Conservation (phyloP, 345 rosid species). For the Rhodamnia argentea region DNA sequence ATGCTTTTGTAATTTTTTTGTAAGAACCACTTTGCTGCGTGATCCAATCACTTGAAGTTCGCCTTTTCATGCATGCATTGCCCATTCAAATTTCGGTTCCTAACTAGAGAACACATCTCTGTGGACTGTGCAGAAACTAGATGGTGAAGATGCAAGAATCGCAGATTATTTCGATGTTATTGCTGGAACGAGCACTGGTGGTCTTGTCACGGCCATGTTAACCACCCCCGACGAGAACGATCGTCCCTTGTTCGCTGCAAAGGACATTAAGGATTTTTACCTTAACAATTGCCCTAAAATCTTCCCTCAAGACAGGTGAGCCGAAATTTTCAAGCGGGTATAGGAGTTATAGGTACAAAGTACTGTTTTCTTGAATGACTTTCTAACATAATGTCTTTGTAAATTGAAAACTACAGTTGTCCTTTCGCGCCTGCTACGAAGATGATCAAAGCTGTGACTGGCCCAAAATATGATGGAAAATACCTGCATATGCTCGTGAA, state of each 20-base stretch:
- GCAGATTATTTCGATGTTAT: constrained; percentile 50
- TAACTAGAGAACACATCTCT: not conserved
- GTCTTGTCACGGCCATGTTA: constrained; percentile 46
- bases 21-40: not conserved
- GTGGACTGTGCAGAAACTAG: constrained; percentile 27
- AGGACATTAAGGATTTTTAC: constrained; percentile 32
- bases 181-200: constrained; percentile 48
- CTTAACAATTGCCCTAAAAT: constrained; percentile 29
- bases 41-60: not conserved
- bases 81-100: not conserved
- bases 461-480: constrained; percentile 46
- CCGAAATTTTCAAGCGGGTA: not conserved
- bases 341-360: not conserved
- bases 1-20: not conserved
- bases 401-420: not conserved
- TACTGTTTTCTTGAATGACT: not conserved
- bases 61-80: not conserved
- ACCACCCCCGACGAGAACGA: constrained; percentile 27
- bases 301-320: constrained; percentile 23
- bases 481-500: constrained; percentile 18
- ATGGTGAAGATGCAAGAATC: constrained; percentile 36
- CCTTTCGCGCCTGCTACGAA: constrained; percentile 2
- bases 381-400: not conserved
- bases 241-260: constrained; percentile 46
- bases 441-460: constrained; percentile 16